These are phyloP conservation scores for Phlebopus sp. DNA, from an alignment of 1,284 basidiomycete genomes.

Conservation along the genomic window DNA sequence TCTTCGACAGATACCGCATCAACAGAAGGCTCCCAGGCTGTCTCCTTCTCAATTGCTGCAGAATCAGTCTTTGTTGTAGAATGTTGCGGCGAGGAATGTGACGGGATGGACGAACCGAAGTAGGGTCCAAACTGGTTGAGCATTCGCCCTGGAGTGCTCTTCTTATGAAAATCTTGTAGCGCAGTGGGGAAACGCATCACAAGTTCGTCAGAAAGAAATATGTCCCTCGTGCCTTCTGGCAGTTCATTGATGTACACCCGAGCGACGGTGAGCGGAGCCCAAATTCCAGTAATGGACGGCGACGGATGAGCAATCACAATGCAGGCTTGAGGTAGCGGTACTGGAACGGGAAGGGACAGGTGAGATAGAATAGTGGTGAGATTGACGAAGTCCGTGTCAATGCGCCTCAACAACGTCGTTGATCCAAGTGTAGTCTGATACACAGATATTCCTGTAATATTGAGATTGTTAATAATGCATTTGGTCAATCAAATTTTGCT, in stretches of 20 bases:
- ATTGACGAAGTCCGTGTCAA: constrained; percentile 74
- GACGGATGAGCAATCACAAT: constrained; percentile 40
- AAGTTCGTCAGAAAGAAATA: constrained; percentile 60
- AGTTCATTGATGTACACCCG: constrained; percentile 38
- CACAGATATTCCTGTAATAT: constrained; percentile 56
- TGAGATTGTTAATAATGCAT: constrained; percentile 10
- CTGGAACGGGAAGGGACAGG: constrained; percentile 35
- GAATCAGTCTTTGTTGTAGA: constrained; percentile 9
- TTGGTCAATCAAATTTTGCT: neutral
- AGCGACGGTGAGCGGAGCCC: constrained; percentile 61
- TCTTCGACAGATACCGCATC: constrained; percentile 27
- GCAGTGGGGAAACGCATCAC: constrained; percentile 57
- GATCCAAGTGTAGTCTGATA: constrained; percentile 62
- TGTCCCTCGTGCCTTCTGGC: constrained; percentile 36
- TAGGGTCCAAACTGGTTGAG: constrained; percentile 52
- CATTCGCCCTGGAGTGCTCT: constrained; percentile 41
- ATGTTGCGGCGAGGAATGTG: constrained; percentile 14
- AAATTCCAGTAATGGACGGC: constrained; percentile 52
- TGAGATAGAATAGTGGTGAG: constrained; percentile 53
- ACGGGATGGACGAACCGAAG: constrained; percentile 25
- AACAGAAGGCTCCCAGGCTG: constrained; percentile 18
- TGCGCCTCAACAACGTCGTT: constrained; percentile 55
- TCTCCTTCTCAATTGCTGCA: constrained; percentile 9
- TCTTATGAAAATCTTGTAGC: constrained; percentile 51
- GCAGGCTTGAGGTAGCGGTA: constrained; percentile 26